Base-by-base conservation (phyloP, 2,329 filamentous ascomycete species). In the Pestalotiopsis fici region DNA sequence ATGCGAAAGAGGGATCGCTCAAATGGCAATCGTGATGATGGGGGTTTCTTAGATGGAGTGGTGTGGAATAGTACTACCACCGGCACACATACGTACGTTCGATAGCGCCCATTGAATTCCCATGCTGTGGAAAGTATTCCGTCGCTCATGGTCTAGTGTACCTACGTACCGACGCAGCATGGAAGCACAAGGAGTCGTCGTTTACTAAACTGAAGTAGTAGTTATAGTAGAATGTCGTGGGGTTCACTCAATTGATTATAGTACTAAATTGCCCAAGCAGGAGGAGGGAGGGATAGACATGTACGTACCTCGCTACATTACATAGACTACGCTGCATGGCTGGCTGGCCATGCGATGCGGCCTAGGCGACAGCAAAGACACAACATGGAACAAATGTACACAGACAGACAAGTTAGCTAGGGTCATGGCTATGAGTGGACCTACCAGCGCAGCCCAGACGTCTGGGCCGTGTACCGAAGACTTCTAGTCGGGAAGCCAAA, bases 361-460 rank as follows among this genome's bases (percentile, higher is more conserved):
- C 13, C 13, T 4, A n/a, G 39, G 39, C 15, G 39, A 18, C n/a
- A 18, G n/a, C 18, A 50, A 50, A 50, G 43, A 50, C 43, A 50
- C 43, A 50, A 50, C 43, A 50, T 50, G 43, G n/a, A 50, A 21
- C 18, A 21, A 50, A 50, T 7, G 43, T 7, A 18, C 43, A 50
- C 18, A 21, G 43, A 50, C 6, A n/a, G n/a, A 9, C n/a, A 64
- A 28, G 18, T 15, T 5, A 9, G n/a, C 57, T 43, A 61, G 65
- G 65, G 47, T 63, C 65, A 39, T 66, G 65, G 65, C 37, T 63
- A 66, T 64, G 65, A 66, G 65, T 66, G 65, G 65, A 57, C 18
- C 39, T 15, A 28, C 54, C 55, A 43, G 27, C 50, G n/a, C 35
- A 43, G 37, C 50, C 47, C 61, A 54, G 61, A 64, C 57, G 65